Evolutionary conservation across 2,329 filamentous ascomycete species (phyloP).

Genomic region (Teratosphaeria viscida): DNA sequence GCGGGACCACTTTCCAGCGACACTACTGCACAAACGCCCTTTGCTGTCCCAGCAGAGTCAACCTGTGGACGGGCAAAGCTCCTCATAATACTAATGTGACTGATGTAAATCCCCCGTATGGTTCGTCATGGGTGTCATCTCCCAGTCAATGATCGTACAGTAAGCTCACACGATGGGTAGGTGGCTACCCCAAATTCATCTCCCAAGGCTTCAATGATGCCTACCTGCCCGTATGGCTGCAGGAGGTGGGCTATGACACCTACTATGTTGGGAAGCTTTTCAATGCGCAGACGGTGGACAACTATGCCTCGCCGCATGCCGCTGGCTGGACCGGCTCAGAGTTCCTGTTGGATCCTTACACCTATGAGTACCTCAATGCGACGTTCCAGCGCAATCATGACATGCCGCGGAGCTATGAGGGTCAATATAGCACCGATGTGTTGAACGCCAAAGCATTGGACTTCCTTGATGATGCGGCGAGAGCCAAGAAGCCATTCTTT

Average conservation of each 20-base stretch:
- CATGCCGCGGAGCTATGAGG: slow-evolving; percentile 44
- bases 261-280: slow-evolving; percentile 67
- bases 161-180: slow-evolving; percentile 27
- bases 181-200: slow-evolving; percentile 57
- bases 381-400: slow-evolving; percentile 52
- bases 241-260: slow-evolving; percentile 56
- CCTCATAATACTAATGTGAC: slow-evolving; percentile 66
- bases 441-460: slow-evolving; percentile 49
- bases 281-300: slow-evolving; percentile 49
- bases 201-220: slow-evolving; percentile 54
- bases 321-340: slow-evolving; percentile 48
- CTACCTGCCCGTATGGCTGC: slow-evolving; percentile 62
- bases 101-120: slow-evolving; percentile 44
- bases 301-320: slow-evolving; percentile 49
- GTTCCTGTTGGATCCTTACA: slow-evolving; percentile 49
- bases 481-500: slow-evolving; percentile 20
- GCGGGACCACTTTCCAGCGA: slow-evolving; percentile 50
- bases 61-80: slow-evolving; percentile 53
- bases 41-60: slow-evolving; percentile 59
- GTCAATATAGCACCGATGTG: slow-evolving; percentile 49
- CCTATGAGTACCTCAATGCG: slow-evolving; percentile 58
- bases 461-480: slow-evolving; percentile 38
- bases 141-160: not conserved
- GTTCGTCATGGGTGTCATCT: slow-evolving; percentile 16
- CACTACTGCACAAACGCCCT: slow-evolving; percentile 58